Conservation (phyloP, 169 alveolate genomes). For the Cryptosporidium xiaoi region DNA sequence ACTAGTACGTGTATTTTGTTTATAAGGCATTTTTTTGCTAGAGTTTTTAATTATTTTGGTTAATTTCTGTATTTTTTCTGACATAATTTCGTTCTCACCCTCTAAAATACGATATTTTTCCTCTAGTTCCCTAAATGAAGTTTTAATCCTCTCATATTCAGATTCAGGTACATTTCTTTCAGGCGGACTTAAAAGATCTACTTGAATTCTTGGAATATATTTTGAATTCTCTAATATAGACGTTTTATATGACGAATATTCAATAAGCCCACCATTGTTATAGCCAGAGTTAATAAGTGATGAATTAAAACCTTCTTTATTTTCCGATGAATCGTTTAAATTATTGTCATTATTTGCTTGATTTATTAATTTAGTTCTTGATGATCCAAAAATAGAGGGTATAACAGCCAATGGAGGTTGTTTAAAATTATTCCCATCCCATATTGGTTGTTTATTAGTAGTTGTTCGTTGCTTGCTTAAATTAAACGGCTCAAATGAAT, state of each 20-base stretch:
- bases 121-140: constrained; percentile 27
- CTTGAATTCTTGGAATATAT: constrained; percentile 60
- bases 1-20: constrained; percentile 57
- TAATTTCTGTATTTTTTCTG: constrained; percentile 57
- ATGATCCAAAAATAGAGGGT: constrained; percentile 53
- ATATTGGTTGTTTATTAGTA: constrained; percentile 16
- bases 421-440: constrained; percentile 59
- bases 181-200: constrained; percentile 69
- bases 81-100: constrained; percentile 53
- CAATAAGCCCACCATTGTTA: constrained; percentile 25
- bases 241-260: constrained; percentile 47
- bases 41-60: constrained; percentile 20
- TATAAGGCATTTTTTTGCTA: constrained; percentile 10
- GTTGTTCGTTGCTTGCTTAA: background rate
- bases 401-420: constrained; percentile 66
- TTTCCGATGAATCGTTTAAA: background rate
- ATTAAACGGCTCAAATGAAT: constrained; percentile 35
- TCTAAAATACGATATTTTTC: constrained; percentile 58
- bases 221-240: constrained; percentile 38
- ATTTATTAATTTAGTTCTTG: constrained; percentile 18
- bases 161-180: constrained; percentile 73
- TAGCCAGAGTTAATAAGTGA: background rate
- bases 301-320: background rate
- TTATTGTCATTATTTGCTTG: background rate
- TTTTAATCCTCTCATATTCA: constrained; percentile 60